Percentiles rank a stretch among this genome's conserved stretches.
Evolutionary conservation across 306 rosid genomes (phyloP).

Genomic region (Datisca glomerata): DNA sequence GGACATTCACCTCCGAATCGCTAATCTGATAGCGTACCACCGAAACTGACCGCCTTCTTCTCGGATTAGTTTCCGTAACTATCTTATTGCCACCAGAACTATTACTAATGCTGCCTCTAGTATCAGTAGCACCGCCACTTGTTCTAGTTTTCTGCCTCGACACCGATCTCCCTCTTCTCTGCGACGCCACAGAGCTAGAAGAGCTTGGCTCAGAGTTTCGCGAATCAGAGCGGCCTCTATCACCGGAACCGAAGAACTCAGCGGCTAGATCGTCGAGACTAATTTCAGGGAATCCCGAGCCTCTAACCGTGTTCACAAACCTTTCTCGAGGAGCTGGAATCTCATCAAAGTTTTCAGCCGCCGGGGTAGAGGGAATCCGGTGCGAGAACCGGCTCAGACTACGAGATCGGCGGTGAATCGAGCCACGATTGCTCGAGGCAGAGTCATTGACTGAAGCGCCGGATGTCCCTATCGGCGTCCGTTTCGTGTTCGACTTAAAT

Average conservation of each 20-base stretch:
- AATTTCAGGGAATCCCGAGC: conserved; percentile 87
- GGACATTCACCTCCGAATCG: conserved; percentile 76
- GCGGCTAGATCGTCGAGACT: conserved; percentile 87
- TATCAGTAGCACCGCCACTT: conserved; percentile 21
- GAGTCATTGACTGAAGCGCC: conserved; percentile 31
- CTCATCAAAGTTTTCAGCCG: conserved; percentile 18
- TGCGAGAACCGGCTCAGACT: conserved; percentile 75
- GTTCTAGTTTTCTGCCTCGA: conserved; percentile 43
- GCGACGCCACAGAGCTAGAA: conserved; percentile 18
- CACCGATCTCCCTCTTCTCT: conserved; percentile 88
- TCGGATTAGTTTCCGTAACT: conserved; percentile 40
- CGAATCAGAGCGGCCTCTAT: conserved; percentile 39
- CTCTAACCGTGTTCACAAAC: conserved; percentile 80
- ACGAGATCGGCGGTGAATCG: conserved; percentile 77
- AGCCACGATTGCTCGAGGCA: conserved; percentile 28
- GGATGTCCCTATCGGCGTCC: conserved; percentile 50
- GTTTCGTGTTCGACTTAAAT: conserved; percentile 84
- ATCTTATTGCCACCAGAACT: conserved; percentile 28
- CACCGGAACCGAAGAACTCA: conserved; percentile 71
- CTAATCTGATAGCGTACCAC: conserved; percentile 80
- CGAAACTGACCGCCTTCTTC: conserved; percentile 74
- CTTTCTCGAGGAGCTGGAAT: conserved; percentile 32
- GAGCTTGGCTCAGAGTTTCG: conserved; percentile 30
- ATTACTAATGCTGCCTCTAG: conserved; percentile 21
- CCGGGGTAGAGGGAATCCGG: conserved; percentile 14